Percentiles rank a stretch among this genome's conserved stretches.
These are phyloP conservation scores for Leptographium radiaticola DNA, from an alignment of 2,329 filamentous ascomycete genomes.

Conservation along the genomic window DNA sequence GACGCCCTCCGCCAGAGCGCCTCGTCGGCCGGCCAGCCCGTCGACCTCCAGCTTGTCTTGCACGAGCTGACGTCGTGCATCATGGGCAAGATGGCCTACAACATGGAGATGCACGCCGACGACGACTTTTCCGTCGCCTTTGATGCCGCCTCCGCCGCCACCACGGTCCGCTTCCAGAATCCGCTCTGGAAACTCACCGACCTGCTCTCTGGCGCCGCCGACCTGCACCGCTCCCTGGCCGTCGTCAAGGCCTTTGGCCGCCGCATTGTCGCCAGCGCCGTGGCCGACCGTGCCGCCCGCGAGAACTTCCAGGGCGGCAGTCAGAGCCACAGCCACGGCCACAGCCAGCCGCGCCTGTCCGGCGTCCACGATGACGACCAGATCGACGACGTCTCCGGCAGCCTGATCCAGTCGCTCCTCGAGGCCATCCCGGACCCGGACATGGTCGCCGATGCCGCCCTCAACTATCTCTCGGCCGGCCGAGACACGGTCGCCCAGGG, in stretches of 20 bases:
- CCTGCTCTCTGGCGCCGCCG: constrained; percentile 26
- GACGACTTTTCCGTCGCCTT: constrained; percentile 49
- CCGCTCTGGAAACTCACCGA: constrained; percentile 50
- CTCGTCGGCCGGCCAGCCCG: constrained; percentile 13
- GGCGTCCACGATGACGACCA: constrained; percentile 10
- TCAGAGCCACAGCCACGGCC: neutral
- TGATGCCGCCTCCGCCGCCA: constrained; percentile 47
- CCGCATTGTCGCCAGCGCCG: constrained; percentile 42
- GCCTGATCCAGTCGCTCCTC: constrained; percentile 46
- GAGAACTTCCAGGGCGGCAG: neutral
- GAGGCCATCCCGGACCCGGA: constrained; percentile 39
- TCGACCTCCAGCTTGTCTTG: constrained; percentile 47
- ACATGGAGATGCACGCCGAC: constrained; percentile 52
- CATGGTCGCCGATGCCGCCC: constrained; percentile 49
- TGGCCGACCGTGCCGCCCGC: constrained; percentile 21
- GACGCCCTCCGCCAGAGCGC: constrained; percentile 18
- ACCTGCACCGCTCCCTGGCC: constrained; percentile 26
- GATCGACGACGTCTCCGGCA: constrained; percentile 34
- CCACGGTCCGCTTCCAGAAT: constrained; percentile 51
- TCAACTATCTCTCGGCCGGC: constrained; percentile 54
- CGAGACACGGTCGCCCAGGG: constrained; percentile 53
- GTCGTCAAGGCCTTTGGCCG: constrained; percentile 42
- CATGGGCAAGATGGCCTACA: constrained; percentile 57
- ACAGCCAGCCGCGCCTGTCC: too few relatives aligned
- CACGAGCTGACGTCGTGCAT: constrained; percentile 52